Percentiles rank a stretch among this genome's conserved stretches.
Evolutionary conservation across 805 yeast species (phyloP).

Genomic region (Sugiyamaella smithiae): DNA sequence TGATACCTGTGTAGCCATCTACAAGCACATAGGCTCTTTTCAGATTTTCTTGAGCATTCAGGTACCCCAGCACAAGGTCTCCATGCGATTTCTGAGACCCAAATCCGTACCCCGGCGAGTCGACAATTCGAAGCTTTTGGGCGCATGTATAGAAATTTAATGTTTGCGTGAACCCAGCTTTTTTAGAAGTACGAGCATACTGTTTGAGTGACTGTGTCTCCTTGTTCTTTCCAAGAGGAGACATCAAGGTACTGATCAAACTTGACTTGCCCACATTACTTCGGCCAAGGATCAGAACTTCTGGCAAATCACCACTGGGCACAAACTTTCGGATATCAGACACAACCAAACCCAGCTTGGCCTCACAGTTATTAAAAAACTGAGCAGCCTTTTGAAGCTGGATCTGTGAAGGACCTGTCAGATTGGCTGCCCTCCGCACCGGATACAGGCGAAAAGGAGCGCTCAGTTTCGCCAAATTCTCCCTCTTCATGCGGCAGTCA

Average conservation of each 20-base stretch:
- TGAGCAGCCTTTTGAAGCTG: slow-evolving; percentile 30
- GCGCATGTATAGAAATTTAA: slow-evolving; percentile 71
- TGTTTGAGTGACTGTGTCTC: slow-evolving; percentile 23
- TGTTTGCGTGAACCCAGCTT: slow-evolving; percentile 58
- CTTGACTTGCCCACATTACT: slow-evolving; percentile 89
- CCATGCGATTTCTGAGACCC: slow-evolving; percentile 70
- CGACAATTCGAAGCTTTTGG: slow-evolving; percentile 62
- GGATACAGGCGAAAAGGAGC: background rate
- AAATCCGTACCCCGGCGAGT: slow-evolving; percentile 88
- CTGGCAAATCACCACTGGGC: slow-evolving; percentile 50
- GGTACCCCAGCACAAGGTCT: slow-evolving; percentile 58
- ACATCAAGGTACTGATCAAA: slow-evolving; percentile 54
- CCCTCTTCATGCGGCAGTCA: slow-evolving; percentile 2
- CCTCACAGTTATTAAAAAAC: slow-evolving; percentile 28
- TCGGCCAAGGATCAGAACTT: slow-evolving; percentile 71
- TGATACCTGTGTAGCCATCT: slow-evolving; percentile 59
- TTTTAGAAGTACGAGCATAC: slow-evolving; percentile 44
- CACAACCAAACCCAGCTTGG: slow-evolving; percentile 18
- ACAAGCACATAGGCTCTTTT: slow-evolving; percentile 59
- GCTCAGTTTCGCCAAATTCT: background rate
- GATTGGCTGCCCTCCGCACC: background rate
- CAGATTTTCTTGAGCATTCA: slow-evolving; percentile 52
- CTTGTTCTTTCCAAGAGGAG: slow-evolving; percentile 30
- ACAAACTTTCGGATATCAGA: background rate
- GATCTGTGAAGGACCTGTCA: background rate